A percentile compares a stretch with the other conserved stretches of the same genome.
phyloP scores from a whole-genome alignment of 148 eudicot species.

The Linanthus parryae region DNA sequence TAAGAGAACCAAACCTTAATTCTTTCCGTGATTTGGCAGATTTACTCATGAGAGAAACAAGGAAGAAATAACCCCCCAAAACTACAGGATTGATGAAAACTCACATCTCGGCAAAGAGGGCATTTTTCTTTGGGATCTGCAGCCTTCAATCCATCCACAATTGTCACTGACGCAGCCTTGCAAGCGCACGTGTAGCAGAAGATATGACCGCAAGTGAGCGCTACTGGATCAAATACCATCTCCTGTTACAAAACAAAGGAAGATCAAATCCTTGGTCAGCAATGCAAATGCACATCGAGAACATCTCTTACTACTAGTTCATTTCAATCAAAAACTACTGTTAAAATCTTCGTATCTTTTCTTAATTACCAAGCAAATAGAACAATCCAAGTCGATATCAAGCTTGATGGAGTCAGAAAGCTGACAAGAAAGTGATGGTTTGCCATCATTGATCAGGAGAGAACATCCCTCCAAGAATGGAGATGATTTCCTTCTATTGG shows the following conservation, averaged over 20 bases:
- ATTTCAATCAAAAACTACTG: neutral
- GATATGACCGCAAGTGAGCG: slow-evolving; percentile 84
- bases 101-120: slow-evolving; percentile 82
- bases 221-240: slow-evolving; percentile 78
- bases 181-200: slow-evolving; percentile 87
- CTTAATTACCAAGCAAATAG: slow-evolving; percentile 80
- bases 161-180: slow-evolving; percentile 79
- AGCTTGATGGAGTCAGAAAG: slow-evolving; percentile 85
- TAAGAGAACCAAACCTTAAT: too few species aligned
- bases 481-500: slow-evolving; percentile 24
- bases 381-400: slow-evolving; percentile 79
- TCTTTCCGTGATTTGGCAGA: too few species aligned
- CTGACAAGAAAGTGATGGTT: slow-evolving; percentile 65
- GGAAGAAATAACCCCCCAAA: too few species aligned
- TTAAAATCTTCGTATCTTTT: neutral
- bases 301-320: neutral
- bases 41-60: too few species aligned
- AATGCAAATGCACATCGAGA: neutral
- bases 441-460: slow-evolving; percentile 29
- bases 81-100: too few species aligned
- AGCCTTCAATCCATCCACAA: slow-evolving; percentile 68
- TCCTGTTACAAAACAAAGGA: slow-evolving; percentile 39
- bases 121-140: slow-evolving; percentile 64
- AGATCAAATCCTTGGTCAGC: neutral
- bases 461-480: slow-evolving; percentile 55